These are phyloP conservation scores for Trametopsis cervina DNA, from an alignment of 768 basidiomycete species.

Conservation along the genomic window DNA sequence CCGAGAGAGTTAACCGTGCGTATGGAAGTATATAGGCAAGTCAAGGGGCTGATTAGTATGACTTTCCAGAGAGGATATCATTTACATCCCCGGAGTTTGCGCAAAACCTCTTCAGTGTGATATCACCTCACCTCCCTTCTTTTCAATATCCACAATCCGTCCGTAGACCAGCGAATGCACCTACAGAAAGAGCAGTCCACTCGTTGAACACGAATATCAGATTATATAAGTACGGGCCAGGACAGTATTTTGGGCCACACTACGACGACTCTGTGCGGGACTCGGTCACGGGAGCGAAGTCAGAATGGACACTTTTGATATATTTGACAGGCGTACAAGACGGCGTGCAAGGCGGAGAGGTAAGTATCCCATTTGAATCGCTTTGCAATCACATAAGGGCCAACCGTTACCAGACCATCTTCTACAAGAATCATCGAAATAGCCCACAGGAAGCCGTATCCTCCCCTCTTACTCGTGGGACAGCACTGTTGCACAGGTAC, in stretches of 20 bases:
- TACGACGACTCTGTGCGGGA: constrained; percentile 70
- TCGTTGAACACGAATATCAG: constrained; percentile 72
- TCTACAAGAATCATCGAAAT: constrained; percentile 53
- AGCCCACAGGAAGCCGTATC: constrained; percentile 42
- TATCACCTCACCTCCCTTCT: constrained; percentile 52
- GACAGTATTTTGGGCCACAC: constrained; percentile 67
- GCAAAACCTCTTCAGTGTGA: constrained; percentile 36
- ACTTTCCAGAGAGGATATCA: constrained; percentile 50
- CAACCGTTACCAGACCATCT: constrained; percentile 50
- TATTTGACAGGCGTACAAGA: constrained; percentile 69
- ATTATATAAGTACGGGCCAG: constrained; percentile 58
- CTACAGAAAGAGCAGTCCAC: constrained; percentile 35
- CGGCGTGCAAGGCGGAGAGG: constrained; percentile 68
- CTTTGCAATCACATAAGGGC: constrained; percentile 28
- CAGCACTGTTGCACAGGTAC: constrained; percentile 60
- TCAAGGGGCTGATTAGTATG: neutral
- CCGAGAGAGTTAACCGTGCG: constrained; percentile 62
- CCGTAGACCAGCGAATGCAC: constrained; percentile 17
- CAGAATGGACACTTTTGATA: constrained; percentile 73
- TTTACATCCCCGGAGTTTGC: constrained; percentile 56
- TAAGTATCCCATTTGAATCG: constrained; percentile 18
- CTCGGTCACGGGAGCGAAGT: constrained; percentile 48
- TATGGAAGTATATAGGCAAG: neutral
- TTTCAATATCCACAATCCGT: constrained; percentile 37
- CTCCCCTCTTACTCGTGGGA: constrained; percentile 52